Evolutionary conservation across 2,329 filamentous ascomycete genomes (phyloP).

Genomic region (Orbilia oligospora): DNA sequence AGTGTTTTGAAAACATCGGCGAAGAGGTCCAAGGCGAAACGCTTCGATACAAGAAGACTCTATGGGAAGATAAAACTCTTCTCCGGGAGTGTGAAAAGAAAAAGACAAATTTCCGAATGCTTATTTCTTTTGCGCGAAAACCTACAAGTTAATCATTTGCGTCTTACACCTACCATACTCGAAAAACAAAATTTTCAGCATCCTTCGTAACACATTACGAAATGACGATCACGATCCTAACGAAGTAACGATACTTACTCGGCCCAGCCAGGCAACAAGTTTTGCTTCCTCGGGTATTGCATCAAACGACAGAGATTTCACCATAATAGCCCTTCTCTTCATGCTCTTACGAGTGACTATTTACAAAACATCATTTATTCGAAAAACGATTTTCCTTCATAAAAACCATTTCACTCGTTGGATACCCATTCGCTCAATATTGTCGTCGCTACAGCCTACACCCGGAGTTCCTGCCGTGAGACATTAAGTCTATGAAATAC

Average conservation of each 20-base stretch:
- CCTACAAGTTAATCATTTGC: slow-evolving; percentile 68
- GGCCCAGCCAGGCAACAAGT: slow-evolving; percentile 8
- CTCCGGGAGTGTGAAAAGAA: slow-evolving; percentile 88
- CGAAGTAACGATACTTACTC: slow-evolving; percentile 48
- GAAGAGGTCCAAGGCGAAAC: slow-evolving; percentile 69
- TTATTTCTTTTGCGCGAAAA: slow-evolving; percentile 91
- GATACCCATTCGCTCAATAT: slow-evolving; percentile 45
- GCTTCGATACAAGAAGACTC: slow-evolving; percentile 73
- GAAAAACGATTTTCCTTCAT: slow-evolving; percentile 1
- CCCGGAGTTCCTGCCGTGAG: neutral
- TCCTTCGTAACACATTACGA: slow-evolving; percentile 4
- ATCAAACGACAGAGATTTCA: slow-evolving; percentile 50
- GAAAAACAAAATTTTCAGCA: neutral
- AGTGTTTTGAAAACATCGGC: slow-evolving; percentile 83
- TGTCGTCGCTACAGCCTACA: neutral
- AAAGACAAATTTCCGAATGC: slow-evolving; percentile 87
- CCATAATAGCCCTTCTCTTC: slow-evolving; percentile 41
- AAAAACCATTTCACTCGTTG: slow-evolving; percentile 37
- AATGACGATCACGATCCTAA: slow-evolving; percentile 52
- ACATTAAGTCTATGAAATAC: neutral
- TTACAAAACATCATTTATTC: slow-evolving; percentile 17
- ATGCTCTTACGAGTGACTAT: slow-evolving; percentile 1
- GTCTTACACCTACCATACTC: neutral
- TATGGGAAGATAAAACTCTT: slow-evolving; percentile 83
- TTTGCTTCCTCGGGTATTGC: neutral